Evolutionary conservation across 2,329 filamentous ascomycete species (phyloP).

Genomic region (Macrophomina tecta): DNA sequence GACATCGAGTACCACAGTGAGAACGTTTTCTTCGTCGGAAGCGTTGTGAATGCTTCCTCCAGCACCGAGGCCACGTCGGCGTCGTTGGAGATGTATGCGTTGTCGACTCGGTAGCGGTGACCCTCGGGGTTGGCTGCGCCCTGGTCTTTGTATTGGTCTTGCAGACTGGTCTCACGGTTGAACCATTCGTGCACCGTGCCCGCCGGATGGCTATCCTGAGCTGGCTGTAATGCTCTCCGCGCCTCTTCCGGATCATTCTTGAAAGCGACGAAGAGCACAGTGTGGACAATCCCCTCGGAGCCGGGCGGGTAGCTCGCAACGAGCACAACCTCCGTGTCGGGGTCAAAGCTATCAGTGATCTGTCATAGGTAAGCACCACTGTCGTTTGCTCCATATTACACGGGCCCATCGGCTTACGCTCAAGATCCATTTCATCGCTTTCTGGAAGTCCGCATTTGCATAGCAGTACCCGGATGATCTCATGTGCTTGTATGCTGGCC

Average conservation of each 20-base stretch:
- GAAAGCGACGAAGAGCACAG: constrained; percentile 52
- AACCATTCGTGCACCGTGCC: constrained; percentile 48
- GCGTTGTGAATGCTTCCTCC: constrained; percentile 36
- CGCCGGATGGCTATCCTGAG: constrained; percentile 48
- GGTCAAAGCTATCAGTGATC: constrained; percentile 43
- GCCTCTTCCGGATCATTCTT: constrained; percentile 46
- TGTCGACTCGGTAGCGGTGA: constrained; percentile 59
- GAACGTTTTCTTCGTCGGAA: constrained; percentile 22
- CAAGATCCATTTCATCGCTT: constrained; percentile 57
- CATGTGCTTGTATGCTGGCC: constrained; percentile 35
- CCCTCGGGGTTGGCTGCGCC: constrained; percentile 54
- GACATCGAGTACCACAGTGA: constrained; percentile 29
- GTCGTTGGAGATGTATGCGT: constrained; percentile 57
- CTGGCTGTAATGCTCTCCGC: constrained; percentile 42
- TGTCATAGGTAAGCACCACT: constrained; percentile 13
- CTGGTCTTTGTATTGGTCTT: constrained; percentile 52
- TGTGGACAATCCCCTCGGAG: constrained; percentile 39
- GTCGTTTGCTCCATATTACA: background rate
- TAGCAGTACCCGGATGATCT: constrained; percentile 54
- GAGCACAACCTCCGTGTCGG: constrained; percentile 50
- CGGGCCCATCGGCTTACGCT: constrained; percentile 39
- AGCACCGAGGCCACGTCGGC: constrained; percentile 54
- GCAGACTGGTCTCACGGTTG: constrained; percentile 50
- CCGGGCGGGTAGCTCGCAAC: constrained; percentile 42
- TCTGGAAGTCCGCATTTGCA: constrained; percentile 52